Evolutionary conservation across 2,329 filamentous ascomycete species (phyloP), one percentile per base, ranked within the genome.

Genomic region (Chrysosphaeria jannelii): DNA sequence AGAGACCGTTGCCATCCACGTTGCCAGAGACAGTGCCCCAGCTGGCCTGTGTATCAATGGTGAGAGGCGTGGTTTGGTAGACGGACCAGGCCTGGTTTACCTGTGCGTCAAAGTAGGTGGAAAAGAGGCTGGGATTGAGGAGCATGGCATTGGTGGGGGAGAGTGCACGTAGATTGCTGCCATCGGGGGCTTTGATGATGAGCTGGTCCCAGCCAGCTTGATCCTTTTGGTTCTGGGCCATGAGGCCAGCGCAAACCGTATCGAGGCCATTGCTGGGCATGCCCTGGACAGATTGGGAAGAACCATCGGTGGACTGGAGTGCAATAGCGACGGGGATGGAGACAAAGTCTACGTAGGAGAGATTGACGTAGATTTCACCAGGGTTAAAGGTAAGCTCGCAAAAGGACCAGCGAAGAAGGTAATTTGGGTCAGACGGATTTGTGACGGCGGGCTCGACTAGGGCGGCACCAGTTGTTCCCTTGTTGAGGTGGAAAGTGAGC

Each of bases 331-430:
- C 52, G n/a, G 67, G 64, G 32, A 68, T 38, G 33, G 48, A 47
- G 29, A 76, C 56, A 41, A 79, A 79, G 45, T 79, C 71, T 25
- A 79, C 72, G 38, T 69, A 67, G 30, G 53, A 61, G 34, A 79
- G 64, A 33, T 71, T 71, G 33, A 57, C 61, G 36, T 59, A 72
- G 5, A 71, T 42, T 39, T 69, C 50, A 15, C 39, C 35, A 17
- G 41, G 34, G 39, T 69, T 69, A 42, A 55, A 68, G 10, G 64
- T 68, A 34, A 70, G 64, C 41, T 74, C 67, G 44, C 53, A 61
- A 36, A 72, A 74, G 14, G 51, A 55, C 66, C 66, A 74, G 28
- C 50, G 43, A 21, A 55, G 43, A 17, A 53, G 44, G 36, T 62
- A 61, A 38, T 70, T 72, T 3, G 51, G 41, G 34, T 74, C 67